Percentiles rank a stretch among this genome's conserved stretches.
Evolutionary conservation across 2,329 filamentous ascomycete species (phyloP).

Genomic region (Boeremia lycopersici): DNA sequence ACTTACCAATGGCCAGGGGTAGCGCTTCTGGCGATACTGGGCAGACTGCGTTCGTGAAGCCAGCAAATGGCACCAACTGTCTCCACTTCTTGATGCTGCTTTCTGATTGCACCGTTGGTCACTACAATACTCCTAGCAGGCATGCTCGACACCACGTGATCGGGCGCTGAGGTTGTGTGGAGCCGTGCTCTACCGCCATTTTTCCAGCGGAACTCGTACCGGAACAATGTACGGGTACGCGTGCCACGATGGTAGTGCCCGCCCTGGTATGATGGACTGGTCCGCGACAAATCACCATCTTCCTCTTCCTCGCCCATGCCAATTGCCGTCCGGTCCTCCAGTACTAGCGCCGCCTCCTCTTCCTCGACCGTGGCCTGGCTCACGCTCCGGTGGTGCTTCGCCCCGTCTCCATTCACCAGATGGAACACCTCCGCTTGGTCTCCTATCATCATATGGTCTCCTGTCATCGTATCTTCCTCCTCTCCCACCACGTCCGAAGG

Average conservation of each 20-base stretch:
- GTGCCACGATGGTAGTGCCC: not conserved
- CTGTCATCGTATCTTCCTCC: constrained; percentile 42
- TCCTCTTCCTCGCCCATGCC: constrained; percentile 44
- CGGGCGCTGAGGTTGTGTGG: not conserved
- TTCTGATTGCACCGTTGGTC: too few species aligned
- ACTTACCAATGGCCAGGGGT: too few species aligned
- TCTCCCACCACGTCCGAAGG: constrained; percentile 47
- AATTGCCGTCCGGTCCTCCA: constrained; percentile 27
- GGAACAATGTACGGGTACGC: not conserved
- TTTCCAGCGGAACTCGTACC: not conserved
- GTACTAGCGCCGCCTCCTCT: constrained; percentile 45
- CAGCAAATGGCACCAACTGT: too few species aligned
- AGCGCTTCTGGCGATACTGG: too few species aligned
- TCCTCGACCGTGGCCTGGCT: constrained; percentile 34
- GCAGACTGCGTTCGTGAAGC: too few species aligned
- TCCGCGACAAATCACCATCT: constrained; percentile 32
- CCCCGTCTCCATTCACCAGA: constrained; percentile 71
- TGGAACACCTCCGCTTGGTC: constrained; percentile 54
- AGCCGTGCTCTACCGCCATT: not conserved
- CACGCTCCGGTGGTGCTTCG: constrained; percentile 63
- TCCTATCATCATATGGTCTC: constrained; percentile 32
- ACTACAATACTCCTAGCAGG: too few species aligned
- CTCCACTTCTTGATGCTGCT: too few species aligned
- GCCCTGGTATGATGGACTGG: not conserved
- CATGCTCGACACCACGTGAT: too few species aligned